Conservation (phyloP, 176 grass and related monocot species). For the Pontederia paniculata region DNA sequence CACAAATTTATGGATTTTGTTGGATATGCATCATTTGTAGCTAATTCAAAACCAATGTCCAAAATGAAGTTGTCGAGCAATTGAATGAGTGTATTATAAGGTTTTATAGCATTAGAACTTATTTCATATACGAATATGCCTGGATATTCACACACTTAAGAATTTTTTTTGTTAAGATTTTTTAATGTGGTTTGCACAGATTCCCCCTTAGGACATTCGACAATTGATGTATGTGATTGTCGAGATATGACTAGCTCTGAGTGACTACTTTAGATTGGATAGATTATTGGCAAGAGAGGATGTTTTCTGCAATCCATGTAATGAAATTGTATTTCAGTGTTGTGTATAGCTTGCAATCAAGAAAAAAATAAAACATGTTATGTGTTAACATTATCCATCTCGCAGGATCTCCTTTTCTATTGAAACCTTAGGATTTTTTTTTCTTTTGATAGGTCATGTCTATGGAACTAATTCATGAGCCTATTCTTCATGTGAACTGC, state of each 20-base stretch:
- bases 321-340: slow-evolving; percentile 50
- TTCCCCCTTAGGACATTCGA: slow-evolving; percentile 61
- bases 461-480: slow-evolving; percentile 70
- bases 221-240: slow-evolving; percentile 45
- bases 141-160: slow-evolving; percentile 69
- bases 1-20: too few species aligned
- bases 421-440: too few species aligned
- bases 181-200: slow-evolving; percentile 70
- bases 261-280: slow-evolving; percentile 70
- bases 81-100: too few species aligned
- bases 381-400: slow-evolving; percentile 48
- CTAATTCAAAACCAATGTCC: too few species aligned
- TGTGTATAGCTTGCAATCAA: slow-evolving; percentile 51
- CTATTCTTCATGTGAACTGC: slow-evolving; percentile 52
- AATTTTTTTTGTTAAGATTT: slow-evolving; percentile 71
- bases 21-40: too few species aligned
- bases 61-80: too few species aligned
- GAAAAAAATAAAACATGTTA: slow-evolving; percentile 23
- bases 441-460: slow-evolving; percentile 45
- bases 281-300: slow-evolving; percentile 70
- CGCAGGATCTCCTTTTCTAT: slow-evolving; percentile 42
- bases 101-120: too few species aligned
- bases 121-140: slow-evolving; percentile 50
- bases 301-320: slow-evolving; percentile 58
- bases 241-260: slow-evolving; percentile 63